phyloP scores from a whole-genome alignment of 768 basidiomycete species.

The Epithele typhae region DNA sequence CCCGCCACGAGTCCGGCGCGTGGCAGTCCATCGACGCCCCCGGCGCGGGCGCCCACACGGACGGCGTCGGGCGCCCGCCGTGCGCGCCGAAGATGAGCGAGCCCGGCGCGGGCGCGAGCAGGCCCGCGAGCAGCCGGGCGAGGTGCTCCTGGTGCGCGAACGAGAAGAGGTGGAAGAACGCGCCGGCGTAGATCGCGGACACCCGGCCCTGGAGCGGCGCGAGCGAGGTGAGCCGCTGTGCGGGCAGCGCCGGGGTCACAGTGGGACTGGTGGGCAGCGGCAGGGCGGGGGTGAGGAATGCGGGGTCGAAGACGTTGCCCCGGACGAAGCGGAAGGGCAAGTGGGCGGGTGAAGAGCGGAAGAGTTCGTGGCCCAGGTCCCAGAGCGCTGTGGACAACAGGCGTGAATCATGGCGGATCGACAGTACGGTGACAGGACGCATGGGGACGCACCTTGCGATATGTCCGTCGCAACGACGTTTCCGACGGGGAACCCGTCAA shows the following conservation, averaged over 20 bases:
- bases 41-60: conserved; percentile 8
- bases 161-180: conserved; percentile 48
- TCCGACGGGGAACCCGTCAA: conserved; percentile 38
- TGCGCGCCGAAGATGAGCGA: conserved; percentile 45
- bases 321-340: conserved; percentile 53
- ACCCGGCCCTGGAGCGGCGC: conserved; percentile 39
- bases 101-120: conserved; percentile 40
- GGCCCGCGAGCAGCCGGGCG: conserved; percentile 35
- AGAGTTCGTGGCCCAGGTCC: conserved; percentile 59
- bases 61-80: conserved; percentile 28
- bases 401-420: background rate
- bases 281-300: conserved; percentile 27
- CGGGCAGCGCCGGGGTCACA: background rate
- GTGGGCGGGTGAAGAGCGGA: conserved; percentile 43
- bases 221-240: conserved; percentile 30
- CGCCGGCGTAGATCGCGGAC: conserved; percentile 45
- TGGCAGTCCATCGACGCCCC: conserved; percentile 29
- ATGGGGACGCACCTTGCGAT: background rate
- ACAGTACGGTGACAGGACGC: conserved; percentile 15
- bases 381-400: conserved; percentile 42
- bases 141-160: conserved; percentile 36
- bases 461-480: conserved; percentile 39
- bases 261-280: background rate
- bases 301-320: conserved; percentile 49
- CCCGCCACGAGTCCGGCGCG: conserved; percentile 32